phyloP scores from a whole-genome alignment of 208 protist species.

The Blastocrithidia nonstop region DNA sequence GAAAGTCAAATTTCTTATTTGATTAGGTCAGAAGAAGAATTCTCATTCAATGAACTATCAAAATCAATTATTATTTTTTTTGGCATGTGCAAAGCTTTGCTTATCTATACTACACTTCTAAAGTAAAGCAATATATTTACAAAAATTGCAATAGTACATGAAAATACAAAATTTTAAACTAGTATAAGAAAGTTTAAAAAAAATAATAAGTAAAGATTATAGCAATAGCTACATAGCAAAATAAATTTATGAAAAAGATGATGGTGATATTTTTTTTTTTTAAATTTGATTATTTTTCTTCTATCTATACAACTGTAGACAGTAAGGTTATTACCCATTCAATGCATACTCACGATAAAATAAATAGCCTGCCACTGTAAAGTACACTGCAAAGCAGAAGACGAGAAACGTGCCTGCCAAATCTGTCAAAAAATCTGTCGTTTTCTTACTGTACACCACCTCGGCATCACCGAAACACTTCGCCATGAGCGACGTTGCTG shows the following conservation, averaged over 20 bases:
- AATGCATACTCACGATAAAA: constrained; percentile 55
- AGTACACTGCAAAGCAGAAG: constrained; percentile 58
- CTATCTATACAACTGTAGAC: not conserved
- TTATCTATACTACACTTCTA: too few relatives aligned
- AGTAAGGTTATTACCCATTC: too few relatives aligned
- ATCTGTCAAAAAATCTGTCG: constrained; percentile 46
- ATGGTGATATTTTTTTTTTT: not conserved
- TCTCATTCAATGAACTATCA: not conserved
- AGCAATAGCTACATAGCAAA: not conserved
- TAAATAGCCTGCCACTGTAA: constrained; percentile 51
- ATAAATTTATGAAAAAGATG: not conserved
- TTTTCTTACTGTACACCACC: constrained; percentile 41
- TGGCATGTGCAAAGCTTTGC: not conserved
- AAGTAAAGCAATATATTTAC: too few relatives aligned
- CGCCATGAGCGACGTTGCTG: constrained; percentile 10
- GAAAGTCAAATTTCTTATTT: too few relatives aligned
- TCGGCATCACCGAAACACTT: constrained; percentile 40
- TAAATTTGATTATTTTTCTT: not conserved
- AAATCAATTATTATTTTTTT: not conserved
- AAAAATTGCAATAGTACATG: too few relatives aligned
- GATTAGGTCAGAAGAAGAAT: not conserved
- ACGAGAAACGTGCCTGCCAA: constrained; percentile 54
- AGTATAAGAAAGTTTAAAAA: not conserved
- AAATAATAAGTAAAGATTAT: not conserved
- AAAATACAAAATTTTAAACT: too few relatives aligned